These are phyloP conservation scores for Tuber brumale DNA, from an alignment of 495 filamentous ascomycete species.

Conservation along the genomic window DNA sequence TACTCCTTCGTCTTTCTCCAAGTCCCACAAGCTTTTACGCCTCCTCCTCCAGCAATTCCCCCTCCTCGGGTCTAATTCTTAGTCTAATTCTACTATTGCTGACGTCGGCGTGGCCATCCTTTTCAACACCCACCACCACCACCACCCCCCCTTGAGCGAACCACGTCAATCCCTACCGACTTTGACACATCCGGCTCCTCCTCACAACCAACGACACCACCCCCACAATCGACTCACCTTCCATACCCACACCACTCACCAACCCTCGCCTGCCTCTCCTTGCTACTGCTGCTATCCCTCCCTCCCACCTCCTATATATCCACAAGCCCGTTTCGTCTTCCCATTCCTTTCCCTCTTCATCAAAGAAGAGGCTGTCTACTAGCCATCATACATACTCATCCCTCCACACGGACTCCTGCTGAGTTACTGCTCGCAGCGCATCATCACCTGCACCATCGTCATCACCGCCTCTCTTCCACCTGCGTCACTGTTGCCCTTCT, in stretches of 20 bases:
- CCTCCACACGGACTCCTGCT: constrained; percentile 1
- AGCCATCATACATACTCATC: constrained; percentile 27
- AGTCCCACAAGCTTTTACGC: neutral
- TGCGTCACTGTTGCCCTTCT: constrained; percentile 15
- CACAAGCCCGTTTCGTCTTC: constrained; percentile 34
- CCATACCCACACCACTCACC: constrained; percentile 9
- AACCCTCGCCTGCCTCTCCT: neutral
- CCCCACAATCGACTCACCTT: constrained; percentile 17
- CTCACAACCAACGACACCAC: neutral
- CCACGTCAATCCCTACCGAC: constrained; percentile 32
- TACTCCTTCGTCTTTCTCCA: neutral
- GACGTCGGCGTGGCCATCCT: constrained; percentile 23
- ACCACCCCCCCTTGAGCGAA: constrained; percentile 32
- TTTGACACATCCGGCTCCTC: constrained; percentile 3
- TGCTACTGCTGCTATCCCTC: neutral
- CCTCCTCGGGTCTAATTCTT: neutral
- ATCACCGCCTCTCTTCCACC: constrained; percentile 13
- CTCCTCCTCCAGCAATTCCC: neutral
- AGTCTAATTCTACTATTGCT: constrained; percentile 13
- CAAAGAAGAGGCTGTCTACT: constrained; percentile 29
- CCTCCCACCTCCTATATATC: constrained; percentile 31
- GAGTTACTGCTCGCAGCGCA: constrained; percentile 14
- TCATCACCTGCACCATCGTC: constrained; percentile 15
- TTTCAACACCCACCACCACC: constrained; percentile 11
- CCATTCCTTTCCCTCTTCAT: constrained; percentile 17